Conservation (phyloP, 352 stramenopile genomes). For the Phytopythium delawarense region DNA sequence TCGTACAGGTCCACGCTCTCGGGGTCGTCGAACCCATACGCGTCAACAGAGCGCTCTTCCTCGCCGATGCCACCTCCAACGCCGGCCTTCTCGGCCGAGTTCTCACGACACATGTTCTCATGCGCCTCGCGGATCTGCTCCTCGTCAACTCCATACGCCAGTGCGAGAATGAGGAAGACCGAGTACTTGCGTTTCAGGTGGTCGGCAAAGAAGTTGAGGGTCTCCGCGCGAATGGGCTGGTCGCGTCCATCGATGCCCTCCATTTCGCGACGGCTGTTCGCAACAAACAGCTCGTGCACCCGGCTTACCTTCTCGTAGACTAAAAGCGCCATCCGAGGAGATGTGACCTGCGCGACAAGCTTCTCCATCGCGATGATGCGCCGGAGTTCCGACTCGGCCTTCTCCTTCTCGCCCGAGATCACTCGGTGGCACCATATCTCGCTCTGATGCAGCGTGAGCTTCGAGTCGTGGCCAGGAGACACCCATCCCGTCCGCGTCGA, state of each 20-base stretch:
- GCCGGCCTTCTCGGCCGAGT: conserved; percentile 60
- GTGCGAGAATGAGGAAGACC: conserved; percentile 79
- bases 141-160: conserved; percentile 72
- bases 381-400: conserved; percentile 77
- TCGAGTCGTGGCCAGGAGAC: conserved; percentile 78
- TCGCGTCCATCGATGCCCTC: conserved; percentile 45
- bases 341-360: conserved; percentile 73
- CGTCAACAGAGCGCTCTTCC: conserved; percentile 36
- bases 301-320: conserved; percentile 88
- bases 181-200: conserved; percentile 87
- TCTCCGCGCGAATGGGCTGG: conserved; percentile 38
- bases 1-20: conserved; percentile 80
- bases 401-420: conserved; percentile 74
- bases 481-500: conserved; percentile 39
- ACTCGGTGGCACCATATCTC: conserved; percentile 85
- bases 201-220: conserved; percentile 81
- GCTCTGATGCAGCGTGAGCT: conserved; percentile 78
- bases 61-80: conserved; percentile 70
- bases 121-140: conserved; percentile 78
- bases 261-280: conserved; percentile 76
- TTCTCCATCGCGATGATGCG: conserved; percentile 86
- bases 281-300: conserved; percentile 81
- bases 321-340: conserved; percentile 73
- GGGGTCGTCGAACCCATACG: conserved; percentile 70
- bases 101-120: conserved; percentile 80